Evolutionary conservation across 495 filamentous ascomycete genomes (phyloP), one percentile per base, ranked within the genome.

Genomic region (Saxophila tyrrhenica): DNA sequence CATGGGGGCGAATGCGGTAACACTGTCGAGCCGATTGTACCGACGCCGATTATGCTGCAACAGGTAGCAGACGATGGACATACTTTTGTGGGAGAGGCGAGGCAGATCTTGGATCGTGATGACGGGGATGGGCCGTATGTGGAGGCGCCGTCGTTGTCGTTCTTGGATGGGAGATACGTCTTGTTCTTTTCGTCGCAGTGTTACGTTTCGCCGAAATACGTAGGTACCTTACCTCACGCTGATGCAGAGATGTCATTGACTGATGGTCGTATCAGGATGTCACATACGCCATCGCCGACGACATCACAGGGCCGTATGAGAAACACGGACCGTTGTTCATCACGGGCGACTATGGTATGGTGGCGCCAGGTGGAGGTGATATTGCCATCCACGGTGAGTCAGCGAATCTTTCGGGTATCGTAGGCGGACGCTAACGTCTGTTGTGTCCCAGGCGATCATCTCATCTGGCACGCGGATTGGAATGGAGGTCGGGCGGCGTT

Each of bases 31-130:
- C 62, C 62, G 23, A 60, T 64, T 44, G 51, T 59, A 3, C 48
- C 52, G 1, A 64, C 62, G 21, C 62, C 62, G 16, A 50, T 64
- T 39, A 62, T 62, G 62, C 56, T 64, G 23, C 62, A 64, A 50
- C 39, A 54, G 20, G 43, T 64, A 16, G 32, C 51, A 2, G 39
- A 54, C 53, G 60, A 63, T 39, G 50, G 55, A 16, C 48, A 59
- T 22, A 57, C 56, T 1, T 19, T 16, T 1, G 21, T 25, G 8
- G 59, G 62, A 24, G 41, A 20, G 3, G 32, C 59, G 1, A 23
- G 55, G 15, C 52, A 54, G 42, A 53, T 64, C 24, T 24, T 64
- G 25, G 41, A 44, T 44, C 15, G 41, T 3, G 48, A 20, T 43
- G 24, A 24, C 2, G 21, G 8, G 3, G 62, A 64, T 43, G 62